A percentile compares a stretch with the other conserved stretches of the same genome.
Conservation (phyloP, 73 alveolate genomes). For the Urostyla sp. region DNA sequence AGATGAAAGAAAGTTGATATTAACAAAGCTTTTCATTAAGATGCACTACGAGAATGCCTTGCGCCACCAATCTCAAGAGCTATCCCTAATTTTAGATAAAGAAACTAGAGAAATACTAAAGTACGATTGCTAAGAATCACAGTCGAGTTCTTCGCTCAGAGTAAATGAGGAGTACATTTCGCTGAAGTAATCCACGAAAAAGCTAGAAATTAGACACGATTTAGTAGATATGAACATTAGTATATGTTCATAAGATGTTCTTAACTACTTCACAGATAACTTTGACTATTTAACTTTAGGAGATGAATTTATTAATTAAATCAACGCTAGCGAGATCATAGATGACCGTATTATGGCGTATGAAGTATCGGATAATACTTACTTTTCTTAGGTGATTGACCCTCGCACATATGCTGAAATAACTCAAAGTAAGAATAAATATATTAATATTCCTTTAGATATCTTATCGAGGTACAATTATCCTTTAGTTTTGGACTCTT, state of each 20-base stretch:
- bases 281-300: conserved; percentile 49
- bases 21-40: conserved; percentile 47
- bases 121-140: conserved; percentile 7
- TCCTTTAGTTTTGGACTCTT: conserved; percentile 50
- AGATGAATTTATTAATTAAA: conserved; percentile 56
- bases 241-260: conserved; percentile 57
- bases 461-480: conserved; percentile 36
- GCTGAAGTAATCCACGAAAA: conserved; percentile 16
- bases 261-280: conserved; percentile 58
- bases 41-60: conserved; percentile 53
- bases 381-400: conserved; percentile 55
- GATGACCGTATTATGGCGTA: conserved; percentile 56
- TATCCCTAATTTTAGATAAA: conserved; percentile 15
- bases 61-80: conserved; percentile 31
- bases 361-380: conserved; percentile 21
- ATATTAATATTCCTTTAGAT: no score
- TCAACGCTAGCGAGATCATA: conserved; percentile 45
- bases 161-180: conserved; percentile 48
- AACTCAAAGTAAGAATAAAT: no score
- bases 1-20: conserved; percentile 33
- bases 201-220: conserved; percentile 49
- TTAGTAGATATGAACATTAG: conserved; percentile 48
- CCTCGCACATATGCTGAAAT: conserved; percentile 56
- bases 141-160: neutral
- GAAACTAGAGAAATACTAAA: conserved; percentile 55